Percentiles rank a stretch among this genome's conserved stretches.
Evolutionary conservation across 2,329 filamentous ascomycete species (phyloP).

Genomic region (Cryphonectria nitschkei): DNA sequence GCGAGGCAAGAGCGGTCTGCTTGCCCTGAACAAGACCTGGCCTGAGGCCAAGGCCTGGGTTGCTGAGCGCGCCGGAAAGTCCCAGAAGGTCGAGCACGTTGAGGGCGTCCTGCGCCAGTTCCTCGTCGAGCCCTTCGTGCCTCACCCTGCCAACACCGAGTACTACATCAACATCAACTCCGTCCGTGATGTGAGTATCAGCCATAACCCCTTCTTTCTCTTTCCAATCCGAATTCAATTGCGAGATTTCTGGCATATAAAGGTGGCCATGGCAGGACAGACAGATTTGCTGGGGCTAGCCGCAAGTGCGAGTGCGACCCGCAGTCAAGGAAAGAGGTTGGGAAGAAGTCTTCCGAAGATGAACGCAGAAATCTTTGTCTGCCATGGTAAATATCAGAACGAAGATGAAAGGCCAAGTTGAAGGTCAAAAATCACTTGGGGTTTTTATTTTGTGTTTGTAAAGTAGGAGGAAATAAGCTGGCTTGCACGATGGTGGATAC

Average conservation of each 20-base stretch:
- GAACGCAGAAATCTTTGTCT: neutral
- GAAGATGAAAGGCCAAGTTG: neutral
- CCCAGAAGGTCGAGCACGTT: conserved; percentile 89
- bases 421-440: neutral
- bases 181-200: conserved; percentile 85
- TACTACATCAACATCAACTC: conserved; percentile 99
- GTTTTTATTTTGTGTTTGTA: conserved; percentile 11
- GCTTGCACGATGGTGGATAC: conserved; percentile 27
- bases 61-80: conserved; percentile 87
- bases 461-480: conserved; percentile 12
- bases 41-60: conserved; percentile 92
- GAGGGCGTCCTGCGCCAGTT: conserved; percentile 90
- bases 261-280: conserved; percentile 2
- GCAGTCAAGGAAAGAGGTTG: neutral
- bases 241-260: conserved; percentile 10
- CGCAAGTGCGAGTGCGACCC: conserved; percentile 22
- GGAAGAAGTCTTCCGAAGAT: neutral
- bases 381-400: neutral
- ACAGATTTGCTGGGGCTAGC: conserved; percentile 7
- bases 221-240: conserved; percentile 31
- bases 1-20: conserved; percentile 96
- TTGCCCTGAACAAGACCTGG: conserved; percentile 98
- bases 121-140: conserved; percentile 97
- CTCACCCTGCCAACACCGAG: conserved; percentile 92
- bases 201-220: conserved; percentile 35